Base-by-base conservation (phyloP, 768 basidiomycete genomes). In the Heimioporus sp. region DNA sequence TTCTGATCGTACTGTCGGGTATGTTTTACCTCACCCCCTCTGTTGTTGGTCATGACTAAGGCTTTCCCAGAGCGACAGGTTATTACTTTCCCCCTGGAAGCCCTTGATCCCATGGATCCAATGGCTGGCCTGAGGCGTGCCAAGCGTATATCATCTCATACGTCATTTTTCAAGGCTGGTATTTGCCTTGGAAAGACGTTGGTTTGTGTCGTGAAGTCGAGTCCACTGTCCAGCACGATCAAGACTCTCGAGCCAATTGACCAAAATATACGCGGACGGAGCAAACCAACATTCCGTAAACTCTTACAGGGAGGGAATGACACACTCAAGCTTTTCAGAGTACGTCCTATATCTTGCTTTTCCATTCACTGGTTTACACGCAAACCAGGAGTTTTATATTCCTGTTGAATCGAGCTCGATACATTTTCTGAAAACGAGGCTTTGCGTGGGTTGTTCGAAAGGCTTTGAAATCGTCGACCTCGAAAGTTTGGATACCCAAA, bases 401-500 rank as follows among this genome's bases (percentile, higher is more conserved):
- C 96, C 97, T 0, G 92, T 97, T 12, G 94, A 98, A 68, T 96
- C 93, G 46, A 92, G 85, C 51, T 98, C 95, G 12, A 89, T 98
- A 20, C 96, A 97, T 71, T 98, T 96, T 74, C 78, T 99, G 58
- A 97, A 96, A 76, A 97, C 96, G 43, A 90, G 89, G 73, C 81
- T 99, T 59, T 99, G 97, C 67, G 92, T 99, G 13, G 97, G 96
- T 2, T 96, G 94, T 65, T 91, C 95, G 10, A 89, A 92, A 62
- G 97, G 97, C 16, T 98, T 99, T 68, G 97, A 98, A 73, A 98
- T 99, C 58, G 92, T 99, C 56, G 97, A 99, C 68, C 80, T 98
- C 36, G 94, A 98, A 69, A 95, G 88, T 53, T 73, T 99, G 71
- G 97, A 99, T 68, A 98, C 96, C 38, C 96, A 98, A 72, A 92